Percentiles rank a stretch among this genome's conserved stretches.
Evolutionary conservation across 306 rosid species (phyloP).

Genomic region (Dalbergia oliveri): DNA sequence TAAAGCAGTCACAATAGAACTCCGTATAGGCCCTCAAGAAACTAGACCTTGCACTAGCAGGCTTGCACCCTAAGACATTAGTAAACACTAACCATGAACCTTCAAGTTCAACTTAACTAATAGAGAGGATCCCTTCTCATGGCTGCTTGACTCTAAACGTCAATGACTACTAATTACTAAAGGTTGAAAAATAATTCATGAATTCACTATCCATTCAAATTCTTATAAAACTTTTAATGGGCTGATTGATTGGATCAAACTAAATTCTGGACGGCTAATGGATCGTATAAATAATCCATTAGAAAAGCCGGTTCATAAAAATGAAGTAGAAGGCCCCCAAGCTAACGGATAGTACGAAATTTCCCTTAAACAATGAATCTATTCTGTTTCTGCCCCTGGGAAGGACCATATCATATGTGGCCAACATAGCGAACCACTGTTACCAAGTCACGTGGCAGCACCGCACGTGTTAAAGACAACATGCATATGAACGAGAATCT

Average conservation of each 20-base stretch:
- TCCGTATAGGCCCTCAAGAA: constrained; percentile 13
- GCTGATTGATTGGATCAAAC: not conserved
- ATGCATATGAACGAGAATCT: not conserved
- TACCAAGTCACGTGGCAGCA: not conserved
- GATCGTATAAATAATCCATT: not conserved
- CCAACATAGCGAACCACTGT: not conserved
- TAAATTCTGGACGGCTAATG: constrained; percentile 7
- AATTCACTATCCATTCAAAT: constrained; percentile 3
- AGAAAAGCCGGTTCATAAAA: constrained; percentile 17
- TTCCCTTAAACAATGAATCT: constrained; percentile 7
- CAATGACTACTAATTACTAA: not conserved
- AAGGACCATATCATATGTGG: not conserved
- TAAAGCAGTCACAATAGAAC: not conserved
- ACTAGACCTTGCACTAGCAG: not conserved
- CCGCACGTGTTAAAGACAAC: not conserved
- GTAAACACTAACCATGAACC: constrained; percentile 9
- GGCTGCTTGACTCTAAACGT: constrained; percentile 1
- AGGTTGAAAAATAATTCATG: not conserved
- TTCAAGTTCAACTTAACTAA: constrained; percentile 5
- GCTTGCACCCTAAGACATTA: too few species aligned
- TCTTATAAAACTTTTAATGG: constrained; percentile 4
- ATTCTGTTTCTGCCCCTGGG: not conserved
- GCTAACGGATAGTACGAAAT: constrained; percentile 12
- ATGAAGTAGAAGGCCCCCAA: not conserved
- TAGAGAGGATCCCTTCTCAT: not conserved